Base-by-base conservation (phyloP, 352 stramenopile species). In the Globisporangium polare region DNA sequence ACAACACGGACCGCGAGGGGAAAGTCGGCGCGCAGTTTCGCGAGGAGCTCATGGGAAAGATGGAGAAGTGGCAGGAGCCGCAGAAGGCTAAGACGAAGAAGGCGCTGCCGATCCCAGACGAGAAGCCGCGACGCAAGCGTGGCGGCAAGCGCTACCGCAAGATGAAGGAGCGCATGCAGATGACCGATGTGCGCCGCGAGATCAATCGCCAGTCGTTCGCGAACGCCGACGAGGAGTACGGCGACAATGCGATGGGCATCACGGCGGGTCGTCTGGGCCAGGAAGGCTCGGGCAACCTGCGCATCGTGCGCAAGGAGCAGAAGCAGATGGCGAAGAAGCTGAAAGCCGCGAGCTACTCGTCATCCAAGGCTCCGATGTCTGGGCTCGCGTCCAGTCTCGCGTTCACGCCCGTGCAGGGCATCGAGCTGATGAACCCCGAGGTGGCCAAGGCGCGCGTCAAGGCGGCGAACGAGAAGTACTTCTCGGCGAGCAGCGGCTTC, bases 181-280 rank as follows among this genome's bases (percentile, higher is more conserved):
- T 99, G 80, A 99, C 97, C 3, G 97, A 99, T 62, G 87, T 99
- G 60, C 95, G 97, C 31, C 97, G 98, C 62, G 89, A 98, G 77
- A 86, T 97, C 45, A 99, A 99, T 60, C 96, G 95, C 13, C 83
- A 98, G 65, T 90, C 89, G 18, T 99, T 99, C 61, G 95, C 83
- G 7, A 88, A 92, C 20, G 80, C 90, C 51, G 91, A 96, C 61
- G 86, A 94, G 60, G 97, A 99, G 72, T 99, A 99, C 67, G 97
- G 96, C 13, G 97, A 99, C 72, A 98, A 98, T 60, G 95, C 94
- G 22, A 99, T 99, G 97, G 97, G 97, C n/a, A 83, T 98, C 43
- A 97, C 95, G 5, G 69, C 89, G 31, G 97, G 97, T 17, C 88
- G 97, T 8, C 76, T 99, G 15, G 91, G 89, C 10, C 80, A 88